Evolutionary conservation across 495 filamentous ascomycete genomes (phyloP).

Genomic region (Penicillium pulvis): DNA sequence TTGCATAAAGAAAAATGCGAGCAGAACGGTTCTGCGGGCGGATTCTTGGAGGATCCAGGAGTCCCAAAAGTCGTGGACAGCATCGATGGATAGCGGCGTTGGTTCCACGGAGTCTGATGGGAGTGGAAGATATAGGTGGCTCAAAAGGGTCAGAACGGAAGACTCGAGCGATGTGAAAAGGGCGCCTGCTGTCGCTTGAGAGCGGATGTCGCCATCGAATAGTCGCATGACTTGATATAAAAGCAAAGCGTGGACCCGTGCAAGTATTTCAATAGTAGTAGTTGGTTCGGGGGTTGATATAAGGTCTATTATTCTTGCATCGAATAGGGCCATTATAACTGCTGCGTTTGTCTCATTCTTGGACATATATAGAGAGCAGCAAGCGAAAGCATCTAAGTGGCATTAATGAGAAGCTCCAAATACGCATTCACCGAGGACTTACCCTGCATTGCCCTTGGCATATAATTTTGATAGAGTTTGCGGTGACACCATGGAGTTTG

Average conservation of each 20-base stretch:
- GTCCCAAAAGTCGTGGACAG: constrained; percentile 41
- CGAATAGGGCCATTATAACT: constrained; percentile 45
- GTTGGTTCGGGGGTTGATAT: constrained; percentile 34
- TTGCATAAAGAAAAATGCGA: constrained; percentile 41
- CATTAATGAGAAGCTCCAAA: constrained; percentile 2
- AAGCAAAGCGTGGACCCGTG: constrained; percentile 38
- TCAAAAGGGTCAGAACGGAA: constrained; percentile 21
- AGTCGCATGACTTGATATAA: constrained; percentile 52
- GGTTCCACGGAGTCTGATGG: constrained; percentile 8
- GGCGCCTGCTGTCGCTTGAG: constrained; percentile 46
- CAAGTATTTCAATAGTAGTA: constrained; percentile 27
- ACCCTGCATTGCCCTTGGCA: constrained; percentile 55
- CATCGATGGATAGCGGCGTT: constrained; percentile 21
- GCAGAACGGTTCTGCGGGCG: constrained; percentile 45
- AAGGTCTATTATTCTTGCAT: constrained; percentile 39
- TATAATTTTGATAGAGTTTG: constrained; percentile 44
- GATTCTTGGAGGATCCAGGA: constrained; percentile 52
- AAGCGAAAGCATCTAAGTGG: constrained; percentile 45
- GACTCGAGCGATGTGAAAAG: constrained; percentile 44
- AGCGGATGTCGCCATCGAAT: constrained; percentile 58
- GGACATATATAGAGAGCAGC: constrained; percentile 51
- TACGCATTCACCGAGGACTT: constrained; percentile 1
- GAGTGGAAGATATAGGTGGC: constrained; percentile 23
- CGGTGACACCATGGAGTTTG: constrained; percentile 53
- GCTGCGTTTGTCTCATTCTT: constrained; percentile 46